Evolutionary conservation across 352 stramenopile species (phyloP), one percentile per base, ranked within the genome.

Genomic region (Thalassiosira sp.): DNA sequence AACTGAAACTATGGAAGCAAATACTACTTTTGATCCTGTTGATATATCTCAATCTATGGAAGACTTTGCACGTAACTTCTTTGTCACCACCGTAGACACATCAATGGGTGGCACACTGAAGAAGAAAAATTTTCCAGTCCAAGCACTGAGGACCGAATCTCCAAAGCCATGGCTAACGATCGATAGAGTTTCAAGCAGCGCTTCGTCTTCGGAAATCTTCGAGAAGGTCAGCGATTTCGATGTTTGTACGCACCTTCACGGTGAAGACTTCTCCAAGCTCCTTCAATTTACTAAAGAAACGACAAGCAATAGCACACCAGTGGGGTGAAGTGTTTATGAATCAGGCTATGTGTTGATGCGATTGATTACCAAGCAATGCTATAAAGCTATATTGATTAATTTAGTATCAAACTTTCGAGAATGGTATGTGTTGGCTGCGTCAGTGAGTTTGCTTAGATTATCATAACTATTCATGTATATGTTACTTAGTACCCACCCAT

Each of bases 51-150:
- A 53, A 5, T 56, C 66, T 2, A 76, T 76, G 45, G 42, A 68
- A 76, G 24, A 56, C 1, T 76, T 68, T 28, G 54, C 66, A 27
- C 61, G 37, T 28, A 65, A 63, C 46, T 67, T 76, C 42, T 68
- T 76, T 18, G 20, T 33, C n/a, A 27, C 25, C 25, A 58, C 42
- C 13, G 24, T 8, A 20, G 59, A 46, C 51, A 0, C 25, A 57
- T 10, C 31, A 40, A 42, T 37, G 52, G 27, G 52, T 28, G 16
- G n/a, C 13, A 27, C 33, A 46, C 45, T 24, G n/a, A 65, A 53
- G n/a, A 53, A 16, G 3, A 18, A 31, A 7, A n/a, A n/a, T n/a
- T 63, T 78, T n/a, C 70, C 61, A 6, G 16, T 69, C 28, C 70
- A 79, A 73, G 18, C 43, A 43, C 43, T 69, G n/a, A 69, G 61